Evolutionary conservation across 495 filamentous ascomycete genomes (phyloP).

Genomic region (Cryomyces minteri): DNA sequence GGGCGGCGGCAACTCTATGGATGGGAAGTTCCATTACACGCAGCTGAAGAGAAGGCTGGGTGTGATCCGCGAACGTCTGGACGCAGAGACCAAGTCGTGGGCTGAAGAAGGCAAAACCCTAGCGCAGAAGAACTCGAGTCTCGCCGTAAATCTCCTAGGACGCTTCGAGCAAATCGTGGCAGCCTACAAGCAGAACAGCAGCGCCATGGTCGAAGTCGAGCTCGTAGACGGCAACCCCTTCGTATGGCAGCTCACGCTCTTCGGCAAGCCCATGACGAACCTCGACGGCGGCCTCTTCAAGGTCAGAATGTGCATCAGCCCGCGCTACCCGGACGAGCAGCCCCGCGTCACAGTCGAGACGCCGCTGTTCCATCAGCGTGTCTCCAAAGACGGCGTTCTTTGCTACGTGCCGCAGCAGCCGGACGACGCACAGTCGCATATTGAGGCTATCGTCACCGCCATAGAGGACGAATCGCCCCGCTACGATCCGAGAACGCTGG

Average conservation of each 20-base stretch:
- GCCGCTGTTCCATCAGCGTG: constrained; percentile 72
- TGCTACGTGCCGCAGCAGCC: constrained; percentile 61
- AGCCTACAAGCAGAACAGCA: constrained; percentile 46
- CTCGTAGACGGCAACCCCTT: constrained; percentile 60
- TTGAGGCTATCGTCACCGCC: constrained; percentile 67
- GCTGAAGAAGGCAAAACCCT: constrained; percentile 42
- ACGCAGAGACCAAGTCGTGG: constrained; percentile 58
- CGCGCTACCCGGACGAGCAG: constrained; percentile 83
- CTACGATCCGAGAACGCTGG: constrained; percentile 78
- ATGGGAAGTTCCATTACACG: constrained; percentile 68
- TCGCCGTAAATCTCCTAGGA: constrained; percentile 62
- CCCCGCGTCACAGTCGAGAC: constrained; percentile 71
- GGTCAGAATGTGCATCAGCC: constrained; percentile 63
- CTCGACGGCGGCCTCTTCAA: constrained; percentile 82
- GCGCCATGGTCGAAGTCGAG: constrained; percentile 51
- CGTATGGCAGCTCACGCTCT: constrained; percentile 51
- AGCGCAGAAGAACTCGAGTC: constrained; percentile 46
- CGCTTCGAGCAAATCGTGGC: constrained; percentile 74
- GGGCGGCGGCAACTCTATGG: constrained; percentile 59
- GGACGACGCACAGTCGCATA: constrained; percentile 69
- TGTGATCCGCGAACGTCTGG: constrained; percentile 44
- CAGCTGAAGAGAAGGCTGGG: constrained; percentile 51
- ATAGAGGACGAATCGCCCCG: constrained; percentile 75
- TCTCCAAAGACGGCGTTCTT: constrained; percentile 56
- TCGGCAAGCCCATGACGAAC: constrained; percentile 83